Base-by-base conservation (phyloP, 2,329 filamentous ascomycete species). In the Monosporascus ibericus region DNA sequence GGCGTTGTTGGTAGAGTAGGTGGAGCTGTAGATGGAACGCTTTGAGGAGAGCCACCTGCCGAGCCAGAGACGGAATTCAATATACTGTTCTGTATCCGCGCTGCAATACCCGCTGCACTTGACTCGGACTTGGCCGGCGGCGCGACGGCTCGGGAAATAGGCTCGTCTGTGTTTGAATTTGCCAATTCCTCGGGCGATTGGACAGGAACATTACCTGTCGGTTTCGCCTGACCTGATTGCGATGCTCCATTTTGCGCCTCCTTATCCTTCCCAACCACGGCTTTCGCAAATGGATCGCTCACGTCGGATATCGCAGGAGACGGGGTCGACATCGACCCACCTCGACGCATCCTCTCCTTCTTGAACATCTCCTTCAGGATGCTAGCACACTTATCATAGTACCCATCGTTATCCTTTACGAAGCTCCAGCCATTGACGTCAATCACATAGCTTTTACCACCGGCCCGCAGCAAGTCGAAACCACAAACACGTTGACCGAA, bases 361-460 rank as follows among this genome's bases (percentile, higher is more conserved):
- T 95, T 77, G 60, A 99, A 97, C 66, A 95, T 89, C 6, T 94
- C 86, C 65, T 86, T 89, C 49, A 99, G 75, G 48, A 97, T 96
- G 54, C 78, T 85, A 22, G 94, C 85, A 61, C 87, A 94, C 64
- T 90, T 90, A 64, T 97, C 89, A 68, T 99, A 99, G 70, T 99
- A 99, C 55, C 95, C 92, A 57, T 96, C 92, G 63, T 99, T 99
- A 69, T 99, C 95, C 69, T 99, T 99, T 69, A 99, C 94, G 64
- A 99, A 99, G 66, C 92, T 97, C 95, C 95, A 99, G 14, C 94
- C 94, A 68, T 99, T 99, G 62, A 99, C 94, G 64, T 99, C 94
- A 60, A 99, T 99, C 48, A 99, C 94, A 71, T 90, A 99, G 68
- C 92, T 97, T 68, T 90, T 90, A 17, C 91, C 90, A 48, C 84